Evolutionary conservation across 192 early-diverging fungal species (phyloP).

Genomic region (Rhizoclosmatium sp.): DNA sequence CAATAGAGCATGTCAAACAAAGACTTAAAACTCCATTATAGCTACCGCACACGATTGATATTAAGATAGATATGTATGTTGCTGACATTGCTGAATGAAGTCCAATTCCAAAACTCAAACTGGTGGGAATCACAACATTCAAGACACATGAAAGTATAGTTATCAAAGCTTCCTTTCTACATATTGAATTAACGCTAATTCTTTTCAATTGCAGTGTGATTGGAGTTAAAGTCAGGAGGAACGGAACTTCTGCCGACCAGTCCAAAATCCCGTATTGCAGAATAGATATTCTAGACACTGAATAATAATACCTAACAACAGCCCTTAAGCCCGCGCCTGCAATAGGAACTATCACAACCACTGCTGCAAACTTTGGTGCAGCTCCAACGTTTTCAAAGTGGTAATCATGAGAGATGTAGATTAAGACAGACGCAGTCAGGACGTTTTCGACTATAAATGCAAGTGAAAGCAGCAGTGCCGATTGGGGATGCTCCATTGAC

Average conservation of each 20-base stretch:
- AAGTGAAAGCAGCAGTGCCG: background rate
- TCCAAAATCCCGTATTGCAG: background rate
- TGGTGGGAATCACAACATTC: no score
- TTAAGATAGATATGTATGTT: background rate
- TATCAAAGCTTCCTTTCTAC: no score
- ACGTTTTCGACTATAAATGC: background rate
- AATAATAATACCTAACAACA: background rate
- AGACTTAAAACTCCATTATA: background rate
- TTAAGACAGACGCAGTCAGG: background rate
- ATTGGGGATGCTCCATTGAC: background rate
- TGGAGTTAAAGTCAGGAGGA: background rate
- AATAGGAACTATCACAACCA: background rate
- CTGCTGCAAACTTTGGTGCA: background rate
- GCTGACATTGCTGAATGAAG: background rate
- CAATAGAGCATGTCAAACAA: background rate
- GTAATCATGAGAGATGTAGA: background rate
- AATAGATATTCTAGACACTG: no score
- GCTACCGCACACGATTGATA: background rate
- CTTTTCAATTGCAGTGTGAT: background rate
- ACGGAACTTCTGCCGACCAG: background rate
- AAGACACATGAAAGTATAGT: no score
- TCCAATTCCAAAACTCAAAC: background rate
- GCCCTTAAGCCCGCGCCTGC: background rate
- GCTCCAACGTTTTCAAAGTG: background rate
- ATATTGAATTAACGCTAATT: no score